phyloP scores from a whole-genome alignment of 1,284 basidiomycete species.

The Rhodotorula sp. region DNA sequence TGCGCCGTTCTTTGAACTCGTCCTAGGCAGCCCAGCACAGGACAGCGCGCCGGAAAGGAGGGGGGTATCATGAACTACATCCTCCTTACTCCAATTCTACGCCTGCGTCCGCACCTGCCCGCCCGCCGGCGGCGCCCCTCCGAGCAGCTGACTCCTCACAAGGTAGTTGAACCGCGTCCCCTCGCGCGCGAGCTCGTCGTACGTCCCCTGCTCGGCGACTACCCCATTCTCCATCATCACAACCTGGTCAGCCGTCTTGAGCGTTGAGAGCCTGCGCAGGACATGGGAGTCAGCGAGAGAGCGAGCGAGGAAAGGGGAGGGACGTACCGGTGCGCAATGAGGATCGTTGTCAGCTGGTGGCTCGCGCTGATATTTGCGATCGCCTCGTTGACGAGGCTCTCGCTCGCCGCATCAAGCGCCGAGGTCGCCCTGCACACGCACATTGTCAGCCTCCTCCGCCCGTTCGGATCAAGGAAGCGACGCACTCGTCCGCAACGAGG shows the following conservation, averaged over 20 bases:
- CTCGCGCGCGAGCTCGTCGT: slow-evolving; percentile 62
- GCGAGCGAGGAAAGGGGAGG: slow-evolving; percentile 60
- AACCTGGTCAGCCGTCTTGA: slow-evolving; percentile 45
- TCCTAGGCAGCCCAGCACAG: too few relatives aligned
- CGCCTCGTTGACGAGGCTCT: slow-evolving; percentile 79
- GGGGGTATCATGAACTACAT: not conserved
- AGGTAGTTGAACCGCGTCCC: slow-evolving; percentile 45
- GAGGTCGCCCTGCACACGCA: slow-evolving; percentile 57
- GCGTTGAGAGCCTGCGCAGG: slow-evolving; percentile 60
- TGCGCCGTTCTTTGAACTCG: too few relatives aligned
- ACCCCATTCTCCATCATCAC: slow-evolving; percentile 71
- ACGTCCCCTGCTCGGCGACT: slow-evolving; percentile 81
- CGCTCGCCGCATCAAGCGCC: slow-evolving; percentile 85
- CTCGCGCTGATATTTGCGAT: slow-evolving; percentile 80
- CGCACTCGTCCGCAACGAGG: slow-evolving; percentile 56
- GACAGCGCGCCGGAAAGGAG: not conserved
- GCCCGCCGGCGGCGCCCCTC: slow-evolving; percentile 2
- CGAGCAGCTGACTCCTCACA: slow-evolving; percentile 37
- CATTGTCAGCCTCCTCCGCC: not conserved
- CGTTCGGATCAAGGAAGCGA: slow-evolving; percentile 1
- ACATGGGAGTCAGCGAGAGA: slow-evolving; percentile 46
- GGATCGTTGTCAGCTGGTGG: slow-evolving; percentile 78
- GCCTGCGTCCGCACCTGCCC: not conserved
- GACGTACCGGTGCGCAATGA: slow-evolving; percentile 74
- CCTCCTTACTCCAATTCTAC: not conserved